A percentile compares a stretch with the other conserved stretches of the same genome.
phyloP scores from a whole-genome alignment of 208 protist genomes.

The Baffinella frigidus region DNA sequence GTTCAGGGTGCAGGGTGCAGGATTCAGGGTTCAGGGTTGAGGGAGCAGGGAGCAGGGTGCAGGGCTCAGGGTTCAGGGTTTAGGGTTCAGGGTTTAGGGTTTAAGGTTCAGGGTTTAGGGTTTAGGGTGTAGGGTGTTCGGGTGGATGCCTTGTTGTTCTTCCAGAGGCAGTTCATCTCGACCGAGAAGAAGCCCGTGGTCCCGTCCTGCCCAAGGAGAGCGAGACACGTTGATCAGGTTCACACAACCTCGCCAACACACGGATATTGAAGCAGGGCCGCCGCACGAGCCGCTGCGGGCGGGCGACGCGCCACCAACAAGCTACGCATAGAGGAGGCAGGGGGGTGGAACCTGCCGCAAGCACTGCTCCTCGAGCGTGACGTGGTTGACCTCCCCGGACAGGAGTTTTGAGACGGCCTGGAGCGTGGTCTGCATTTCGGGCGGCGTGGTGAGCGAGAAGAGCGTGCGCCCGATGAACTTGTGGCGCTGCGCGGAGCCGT shows the following conservation, averaged over 20 bases:
- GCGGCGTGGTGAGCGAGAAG: constrained; percentile 54
- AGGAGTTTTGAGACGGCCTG: constrained; percentile 23
- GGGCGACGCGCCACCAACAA: too few relatives aligned
- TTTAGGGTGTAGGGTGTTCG: too few relatives aligned
- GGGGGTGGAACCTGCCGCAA: constrained; percentile 1
- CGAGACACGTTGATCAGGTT: too few relatives aligned
- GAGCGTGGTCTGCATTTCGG: constrained; percentile 57
- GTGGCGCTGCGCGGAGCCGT: constrained; percentile 16
- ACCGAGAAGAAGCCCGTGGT: constrained; percentile 36
- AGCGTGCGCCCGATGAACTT: constrained; percentile 52
- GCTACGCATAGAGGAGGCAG: too few relatives aligned
- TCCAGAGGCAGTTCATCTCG: constrained; percentile 58
- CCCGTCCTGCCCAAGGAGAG: constrained; percentile 51
- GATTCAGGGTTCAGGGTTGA: too few relatives aligned
- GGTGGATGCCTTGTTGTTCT: constrained; percentile 64
- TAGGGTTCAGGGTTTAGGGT: not conserved
- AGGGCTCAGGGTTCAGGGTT: not conserved
- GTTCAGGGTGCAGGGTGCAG: too few relatives aligned
- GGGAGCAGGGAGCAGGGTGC: too few relatives aligned
- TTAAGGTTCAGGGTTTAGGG: too few relatives aligned
- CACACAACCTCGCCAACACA: not conserved
- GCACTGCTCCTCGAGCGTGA: not conserved
- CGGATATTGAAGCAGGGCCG: not conserved
- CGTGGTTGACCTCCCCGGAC: constrained; percentile 47
- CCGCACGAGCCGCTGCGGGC: too few relatives aligned